A percentile compares a stretch with the other conserved stretches of the same genome.
phyloP scores from a whole-genome alignment of 129 eudicot genomes.

The Flaveria robusta region DNA sequence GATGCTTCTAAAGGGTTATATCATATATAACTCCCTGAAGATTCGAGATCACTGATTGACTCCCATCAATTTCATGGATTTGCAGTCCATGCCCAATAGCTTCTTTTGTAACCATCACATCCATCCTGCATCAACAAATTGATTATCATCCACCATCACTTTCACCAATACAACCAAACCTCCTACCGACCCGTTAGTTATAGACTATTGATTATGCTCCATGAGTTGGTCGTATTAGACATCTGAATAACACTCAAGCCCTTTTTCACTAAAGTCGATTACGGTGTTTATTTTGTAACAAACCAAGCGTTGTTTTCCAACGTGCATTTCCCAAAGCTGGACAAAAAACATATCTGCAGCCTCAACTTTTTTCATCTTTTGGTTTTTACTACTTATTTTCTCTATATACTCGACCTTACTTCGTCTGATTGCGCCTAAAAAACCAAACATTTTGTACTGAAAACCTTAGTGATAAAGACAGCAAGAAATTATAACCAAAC shows the following conservation, averaged over 20 bases:
- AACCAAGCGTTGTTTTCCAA: no score
- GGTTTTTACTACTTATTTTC: background rate
- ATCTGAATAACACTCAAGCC: no score
- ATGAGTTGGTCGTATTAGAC: no score
- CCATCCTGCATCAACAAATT: conserved; percentile 61
- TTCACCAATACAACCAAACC: background rate
- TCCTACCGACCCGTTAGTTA: no score
- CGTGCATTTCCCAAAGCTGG: no score
- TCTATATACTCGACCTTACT: background rate
- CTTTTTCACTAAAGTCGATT: no score
- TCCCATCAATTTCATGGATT: conserved; percentile 69
- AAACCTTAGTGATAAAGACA: no score
- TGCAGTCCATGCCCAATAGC: conserved; percentile 66
- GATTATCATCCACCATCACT: background rate
- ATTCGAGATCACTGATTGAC: conserved; percentile 55
- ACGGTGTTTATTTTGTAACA: no score
- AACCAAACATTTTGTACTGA: background rate
- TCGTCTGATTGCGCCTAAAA: background rate
- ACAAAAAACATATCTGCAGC: no score
- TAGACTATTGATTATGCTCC: no score
- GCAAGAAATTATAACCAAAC: no score
- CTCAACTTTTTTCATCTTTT: background rate
- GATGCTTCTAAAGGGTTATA: conserved; percentile 41
- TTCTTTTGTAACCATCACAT: conserved; percentile 64
- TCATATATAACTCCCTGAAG: conserved; percentile 77